Evolutionary conservation across 2,329 filamentous ascomycete genomes (phyloP).

Genomic region (Xylaria sp.): DNA sequence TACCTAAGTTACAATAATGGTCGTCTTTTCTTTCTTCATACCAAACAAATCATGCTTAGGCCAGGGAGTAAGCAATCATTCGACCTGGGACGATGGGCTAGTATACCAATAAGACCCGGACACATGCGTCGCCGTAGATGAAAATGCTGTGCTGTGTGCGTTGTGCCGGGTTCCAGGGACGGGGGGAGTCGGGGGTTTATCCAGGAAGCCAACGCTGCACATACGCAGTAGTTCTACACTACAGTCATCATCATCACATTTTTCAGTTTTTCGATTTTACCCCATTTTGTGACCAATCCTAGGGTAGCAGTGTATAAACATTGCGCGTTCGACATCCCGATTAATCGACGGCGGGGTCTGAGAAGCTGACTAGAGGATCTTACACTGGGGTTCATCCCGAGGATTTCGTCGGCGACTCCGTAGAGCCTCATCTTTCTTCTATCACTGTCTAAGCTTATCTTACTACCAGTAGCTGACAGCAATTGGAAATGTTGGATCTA

Average conservation of each 20-base stretch:
- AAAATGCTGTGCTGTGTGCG: neutral
- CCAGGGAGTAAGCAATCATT: neutral
- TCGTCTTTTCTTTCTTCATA: too few relatives aligned
- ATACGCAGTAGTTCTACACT: neutral
- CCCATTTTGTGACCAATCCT: neutral
- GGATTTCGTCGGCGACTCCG: conserved; percentile 10
- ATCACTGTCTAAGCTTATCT: conserved; percentile 17
- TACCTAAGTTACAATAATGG: too few relatives aligned
- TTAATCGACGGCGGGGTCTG: neutral
- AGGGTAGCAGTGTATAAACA: too few relatives aligned
- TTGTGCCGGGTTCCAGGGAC: neutral
- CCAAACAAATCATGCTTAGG: too few relatives aligned
- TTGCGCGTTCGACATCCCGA: too few relatives aligned
- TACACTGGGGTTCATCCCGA: conserved; percentile 4
- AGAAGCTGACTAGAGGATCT: conserved; percentile 10
- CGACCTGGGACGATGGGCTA: neutral
- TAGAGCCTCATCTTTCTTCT: conserved; percentile 9
- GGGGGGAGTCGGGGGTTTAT: neutral
- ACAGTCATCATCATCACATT: neutral
- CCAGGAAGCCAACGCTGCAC: neutral
- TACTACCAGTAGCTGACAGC: neutral
- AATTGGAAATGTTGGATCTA: neutral
- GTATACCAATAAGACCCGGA: conserved; percentile 2
- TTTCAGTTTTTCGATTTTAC: neutral
- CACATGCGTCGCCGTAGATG: neutral